Evolutionary conservation across 805 yeast species (phyloP), one percentile per base, ranked within the genome.

Genomic region (Teunomyces pallodes): DNA sequence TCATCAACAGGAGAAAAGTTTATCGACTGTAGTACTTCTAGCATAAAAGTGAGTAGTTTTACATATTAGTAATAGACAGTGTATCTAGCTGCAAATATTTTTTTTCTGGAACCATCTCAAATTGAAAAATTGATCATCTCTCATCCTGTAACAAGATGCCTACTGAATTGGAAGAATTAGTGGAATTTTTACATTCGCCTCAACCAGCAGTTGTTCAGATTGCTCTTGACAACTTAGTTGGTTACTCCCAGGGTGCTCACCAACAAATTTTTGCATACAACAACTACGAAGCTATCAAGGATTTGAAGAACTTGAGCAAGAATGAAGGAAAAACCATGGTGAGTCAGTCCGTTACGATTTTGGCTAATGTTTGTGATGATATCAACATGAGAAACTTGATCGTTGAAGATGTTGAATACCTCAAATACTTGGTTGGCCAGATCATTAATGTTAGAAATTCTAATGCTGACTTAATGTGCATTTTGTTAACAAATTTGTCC

Each of bases 361-460:
- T 94, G 58, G 88, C 87, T 8, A 94, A 94, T 61, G 67, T 92
- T 48, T 86, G 96, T 66, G 94, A 83, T 54, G 90, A 87, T 62
- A 55, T 64, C 3, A 69, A 71, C 14, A 78, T 90, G 60, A 79
- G 96, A 57, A 75, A 76, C 40, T 57, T 83, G 50, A 77, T 92
- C 17, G 87, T 82, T 5, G 75, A 79, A 26, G 96, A 92, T 62
- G 72, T 68, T 12, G 71, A 71, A 7, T 89, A 84, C 61, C 50
- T 64, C 76, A 51, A 72, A 53, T 79, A 59, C 58, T 59, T 87
- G 45, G 65, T 79, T 12, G 66, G 72, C 46, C 71, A 76, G 46
- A 76, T 86, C 33, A 66, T 81, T 52, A 81, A 78, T 48, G 65
- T 82, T 32, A 72, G 74, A 5, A 86, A 89, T 61, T 62, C 77